Conservation (phyloP, 2,329 filamentous ascomycete genomes). For the Rachicladosporium sp. region DNA sequence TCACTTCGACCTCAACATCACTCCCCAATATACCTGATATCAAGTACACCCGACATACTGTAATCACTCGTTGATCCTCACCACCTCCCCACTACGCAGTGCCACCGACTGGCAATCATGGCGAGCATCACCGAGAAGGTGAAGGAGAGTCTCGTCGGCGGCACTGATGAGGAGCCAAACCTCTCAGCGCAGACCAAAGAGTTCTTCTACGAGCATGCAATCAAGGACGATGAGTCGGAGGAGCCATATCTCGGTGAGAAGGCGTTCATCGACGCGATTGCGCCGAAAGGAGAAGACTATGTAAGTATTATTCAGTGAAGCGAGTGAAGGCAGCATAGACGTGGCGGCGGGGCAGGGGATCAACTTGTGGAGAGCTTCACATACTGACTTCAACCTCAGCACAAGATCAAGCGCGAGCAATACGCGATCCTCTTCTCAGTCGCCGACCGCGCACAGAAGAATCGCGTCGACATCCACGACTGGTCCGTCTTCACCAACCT, state of each 20-base stretch:
- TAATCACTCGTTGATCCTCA: no score
- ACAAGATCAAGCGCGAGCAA: constrained; percentile 95
- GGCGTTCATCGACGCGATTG: constrained; percentile 86
- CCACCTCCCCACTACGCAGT: constrained; percentile 15
- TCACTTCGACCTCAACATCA: no score
- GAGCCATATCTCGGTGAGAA: constrained; percentile 70
- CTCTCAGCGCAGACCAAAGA: constrained; percentile 63
- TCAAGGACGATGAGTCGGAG: constrained; percentile 60
- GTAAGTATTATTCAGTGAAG: constrained; percentile 36
- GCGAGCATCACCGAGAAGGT: constrained; percentile 57
- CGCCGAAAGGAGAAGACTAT: constrained; percentile 77
- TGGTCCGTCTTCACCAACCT: constrained; percentile 93
- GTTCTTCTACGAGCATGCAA: constrained; percentile 64
- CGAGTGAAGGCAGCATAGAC: background rate
- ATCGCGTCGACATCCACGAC: constrained; percentile 67
- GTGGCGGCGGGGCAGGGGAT: background rate
- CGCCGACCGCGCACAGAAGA: constrained; percentile 65
- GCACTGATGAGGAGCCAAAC: constrained; percentile 44
- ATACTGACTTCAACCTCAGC: constrained; percentile 41
- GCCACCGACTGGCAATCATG: constrained; percentile 20
- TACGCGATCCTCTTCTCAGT: constrained; percentile 88
- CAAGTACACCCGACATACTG: no score
- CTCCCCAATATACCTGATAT: no score
- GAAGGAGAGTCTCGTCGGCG: constrained; percentile 45
- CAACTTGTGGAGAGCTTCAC: background rate